Evolutionary conservation across 805 yeast genomes (phyloP), one percentile per base, ranked within the genome.

Genomic region (Teunomyces tritomae): DNA sequence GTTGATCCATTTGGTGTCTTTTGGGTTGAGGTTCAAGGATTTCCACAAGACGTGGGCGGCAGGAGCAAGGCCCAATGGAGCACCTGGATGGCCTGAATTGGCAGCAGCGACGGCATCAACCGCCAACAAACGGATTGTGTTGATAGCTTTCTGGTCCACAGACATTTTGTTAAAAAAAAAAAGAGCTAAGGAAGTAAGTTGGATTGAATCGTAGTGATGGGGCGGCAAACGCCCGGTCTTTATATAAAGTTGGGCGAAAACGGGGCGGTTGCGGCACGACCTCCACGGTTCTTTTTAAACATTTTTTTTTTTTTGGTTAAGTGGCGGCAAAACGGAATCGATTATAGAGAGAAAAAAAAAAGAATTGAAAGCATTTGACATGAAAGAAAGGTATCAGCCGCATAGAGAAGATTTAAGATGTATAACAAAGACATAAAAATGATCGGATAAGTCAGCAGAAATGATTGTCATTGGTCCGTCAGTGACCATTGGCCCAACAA

Each of bases 81-180:
- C 98, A 77, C 99, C 99, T 47, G 99, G 99, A 76, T 92, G 99
- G 57, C 99, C 99, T 51, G 96, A 86, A 74, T 92, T 87, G 62
- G 97, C 92, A 72, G 83, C 79, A 50, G 85, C 78, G 53, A 89
- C 95, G 56, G 87, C 83, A 69, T 92, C 99, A 46, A 87, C 88
- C 30, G 98, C 83, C 61, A 92, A 80, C 51, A 85, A 73, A 76
- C 97, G 89, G 76, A 92, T 87, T 59, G 98, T 89, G 78, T 80
- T 78, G 71, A 92, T 77, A 49, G 96, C 88, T 67, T 77, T 77
- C 57, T 75, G 76, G 70, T 91, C 96, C 61, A 87, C 73, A 44
- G 68, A 59, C 61, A 63, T 59, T 41, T 37, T 51, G 35, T 13
- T 6, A n/a, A 36, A 26, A 35, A 36, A 26, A 35, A 13, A 2